Evolutionary conservation across 495 filamentous ascomycete genomes (phyloP).

Genomic region (Penicillium paxilli): DNA sequence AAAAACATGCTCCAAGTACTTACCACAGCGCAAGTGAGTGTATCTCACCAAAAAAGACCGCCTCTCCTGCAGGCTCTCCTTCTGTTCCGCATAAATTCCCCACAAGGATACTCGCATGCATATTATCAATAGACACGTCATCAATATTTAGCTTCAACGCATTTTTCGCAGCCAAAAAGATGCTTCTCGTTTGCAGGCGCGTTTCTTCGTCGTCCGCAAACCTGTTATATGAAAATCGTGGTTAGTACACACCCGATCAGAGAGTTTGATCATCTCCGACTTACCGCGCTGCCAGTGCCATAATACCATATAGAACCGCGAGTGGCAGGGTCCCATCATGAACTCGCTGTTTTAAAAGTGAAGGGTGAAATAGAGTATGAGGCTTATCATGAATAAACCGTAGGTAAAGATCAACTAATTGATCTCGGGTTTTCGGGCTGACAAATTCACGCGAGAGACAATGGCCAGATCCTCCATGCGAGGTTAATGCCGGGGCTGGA

Average conservation of each 20-base stretch:
- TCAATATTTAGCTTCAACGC: conserved; percentile 12
- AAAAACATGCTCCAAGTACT: no score
- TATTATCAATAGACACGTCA: conserved; percentile 12
- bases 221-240: neutral
- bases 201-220: conserved; percentile 5
- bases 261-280: neutral
- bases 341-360: conserved; percentile 3
- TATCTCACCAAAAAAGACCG: conserved; percentile 19
- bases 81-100: conserved; percentile 22
- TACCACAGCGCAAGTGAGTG: neutral
- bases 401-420: conserved; percentile 28
- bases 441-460: neutral
- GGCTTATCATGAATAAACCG: conserved; percentile 31
- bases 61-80: conserved; percentile 12
- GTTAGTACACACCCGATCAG: neutral
- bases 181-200: conserved; percentile 1
- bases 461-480: neutral
- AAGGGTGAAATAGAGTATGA: conserved; percentile 28
- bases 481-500: neutral
- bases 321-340: conserved; percentile 1
- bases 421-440: conserved; percentile 3
- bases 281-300: conserved; percentile 23
- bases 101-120: conserved; percentile 20
- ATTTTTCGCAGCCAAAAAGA: conserved; percentile 15
- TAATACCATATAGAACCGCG: conserved; percentile 15